These are phyloP conservation scores for Pleurotus citrinopileatus DNA, from an alignment of 768 basidiomycete genomes.

Conservation along the genomic window DNA sequence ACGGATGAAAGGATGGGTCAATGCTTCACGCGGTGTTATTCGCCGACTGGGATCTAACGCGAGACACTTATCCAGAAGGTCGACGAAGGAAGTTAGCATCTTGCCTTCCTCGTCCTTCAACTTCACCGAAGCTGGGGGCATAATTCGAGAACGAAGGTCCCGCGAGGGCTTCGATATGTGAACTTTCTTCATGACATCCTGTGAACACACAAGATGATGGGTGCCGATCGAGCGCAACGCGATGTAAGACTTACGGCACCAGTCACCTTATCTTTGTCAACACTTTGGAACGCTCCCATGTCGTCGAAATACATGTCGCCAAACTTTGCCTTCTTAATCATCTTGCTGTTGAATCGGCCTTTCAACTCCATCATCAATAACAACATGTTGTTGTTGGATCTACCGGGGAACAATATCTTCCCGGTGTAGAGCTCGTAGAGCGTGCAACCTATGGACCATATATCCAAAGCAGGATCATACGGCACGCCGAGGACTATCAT, in stretches of 20 bases:
- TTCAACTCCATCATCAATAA: constrained; percentile 97
- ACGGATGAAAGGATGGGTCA: constrained; percentile 83
- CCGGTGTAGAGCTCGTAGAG: constrained; percentile 95
- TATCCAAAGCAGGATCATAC: constrained; percentile 90
- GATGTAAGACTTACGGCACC: constrained; percentile 61
- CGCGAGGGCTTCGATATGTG: constrained; percentile 79
- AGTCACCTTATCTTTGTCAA: constrained; percentile 82
- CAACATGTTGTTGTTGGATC: constrained; percentile 97
- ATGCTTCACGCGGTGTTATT: constrained; percentile 87
- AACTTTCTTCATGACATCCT: constrained; percentile 83
- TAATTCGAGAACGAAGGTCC: constrained; percentile 78
- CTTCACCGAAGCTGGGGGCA: constrained; percentile 77
- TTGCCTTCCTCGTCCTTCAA: constrained; percentile 89
- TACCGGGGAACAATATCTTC: constrained; percentile 96
- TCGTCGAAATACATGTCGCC: constrained; percentile 94
- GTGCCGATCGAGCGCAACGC: constrained; percentile 5
- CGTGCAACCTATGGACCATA: constrained; percentile 98
- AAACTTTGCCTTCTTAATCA: constrained; percentile 94
- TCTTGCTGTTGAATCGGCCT: constrained; percentile 88
- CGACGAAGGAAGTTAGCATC: constrained; percentile 75
- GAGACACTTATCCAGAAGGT: constrained; percentile 89
- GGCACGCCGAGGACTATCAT: constrained; percentile 85
- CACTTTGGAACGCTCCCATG: constrained; percentile 78
- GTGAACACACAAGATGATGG: constrained; percentile 18
- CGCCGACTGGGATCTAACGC: constrained; percentile 82